Evolutionary conservation across 2,329 filamentous ascomycete genomes (phyloP).

Genomic region (Diplodia intermedia): DNA sequence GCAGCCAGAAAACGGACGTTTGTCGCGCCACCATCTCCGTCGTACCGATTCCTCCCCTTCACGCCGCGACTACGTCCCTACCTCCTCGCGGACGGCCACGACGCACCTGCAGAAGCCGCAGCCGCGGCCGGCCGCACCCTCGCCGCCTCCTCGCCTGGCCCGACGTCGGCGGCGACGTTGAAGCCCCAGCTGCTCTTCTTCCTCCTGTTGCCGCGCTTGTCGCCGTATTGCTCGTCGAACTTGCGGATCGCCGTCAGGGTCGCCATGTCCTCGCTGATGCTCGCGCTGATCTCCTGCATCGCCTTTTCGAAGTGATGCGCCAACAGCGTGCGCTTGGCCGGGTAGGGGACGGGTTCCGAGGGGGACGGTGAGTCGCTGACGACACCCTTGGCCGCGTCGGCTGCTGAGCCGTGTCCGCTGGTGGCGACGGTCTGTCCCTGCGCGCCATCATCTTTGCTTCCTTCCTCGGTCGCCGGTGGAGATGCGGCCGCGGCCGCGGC

Average conservation of each 20-base stretch:
- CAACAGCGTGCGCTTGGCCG: slow-evolving; percentile 64
- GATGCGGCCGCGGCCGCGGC: neutral
- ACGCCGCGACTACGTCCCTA: neutral
- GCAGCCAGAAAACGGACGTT: neutral
- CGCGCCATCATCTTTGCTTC: neutral
- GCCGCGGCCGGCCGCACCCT: slow-evolving; percentile 39
- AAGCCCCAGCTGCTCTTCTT: slow-evolving; percentile 63
- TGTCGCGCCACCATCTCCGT: slow-evolving; percentile 18
- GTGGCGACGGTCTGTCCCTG: neutral
- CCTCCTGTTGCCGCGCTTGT: slow-evolving; percentile 71
- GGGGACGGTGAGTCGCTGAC: too few species aligned
- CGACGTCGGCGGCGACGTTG: slow-evolving; percentile 40
- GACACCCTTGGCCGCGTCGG: neutral
- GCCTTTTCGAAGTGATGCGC: slow-evolving; percentile 82
- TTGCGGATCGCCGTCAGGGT: slow-evolving; percentile 85
- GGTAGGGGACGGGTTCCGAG: slow-evolving; percentile 36
- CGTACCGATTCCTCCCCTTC: neutral
- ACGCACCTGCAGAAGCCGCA: neutral
- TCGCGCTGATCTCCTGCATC: slow-evolving; percentile 86
- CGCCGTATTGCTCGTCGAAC: slow-evolving; percentile 95
- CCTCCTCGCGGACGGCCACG: neutral
- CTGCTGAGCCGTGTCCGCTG: neutral
- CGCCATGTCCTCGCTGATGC: slow-evolving; percentile 92
- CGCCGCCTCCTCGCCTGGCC: slow-evolving; percentile 42
- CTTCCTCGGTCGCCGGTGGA: neutral